These are phyloP conservation scores for Vigna reflexopilosa DNA, from an alignment of 306 rosid species.

Conservation along the genomic window DNA sequence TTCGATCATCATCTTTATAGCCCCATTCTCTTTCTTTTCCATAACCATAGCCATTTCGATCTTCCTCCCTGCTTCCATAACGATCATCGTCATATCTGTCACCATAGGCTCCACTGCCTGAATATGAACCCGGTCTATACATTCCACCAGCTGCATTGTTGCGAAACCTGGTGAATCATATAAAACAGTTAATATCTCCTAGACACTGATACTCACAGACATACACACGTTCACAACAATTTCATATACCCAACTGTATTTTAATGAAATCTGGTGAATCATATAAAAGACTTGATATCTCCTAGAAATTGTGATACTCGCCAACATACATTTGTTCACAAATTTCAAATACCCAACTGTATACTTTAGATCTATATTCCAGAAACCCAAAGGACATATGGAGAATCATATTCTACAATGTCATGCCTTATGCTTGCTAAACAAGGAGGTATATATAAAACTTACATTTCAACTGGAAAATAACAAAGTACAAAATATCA, in stretches of 20 bases:
- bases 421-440: slow-evolving; percentile 12
- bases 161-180: slow-evolving; percentile 73
- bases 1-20: slow-evolving; percentile 77
- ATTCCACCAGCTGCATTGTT: slow-evolving; percentile 72
- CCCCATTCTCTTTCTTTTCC: slow-evolving; percentile 90
- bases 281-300: slow-evolving; percentile 40
- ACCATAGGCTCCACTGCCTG: slow-evolving; percentile 65
- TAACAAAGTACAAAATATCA: slow-evolving; percentile 14
- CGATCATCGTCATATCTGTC: slow-evolving; percentile 88
- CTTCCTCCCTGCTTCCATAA: slow-evolving; percentile 74
- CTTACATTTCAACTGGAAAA: background rate
- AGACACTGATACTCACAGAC: slow-evolving; percentile 25
- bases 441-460: slow-evolving; percentile 10
- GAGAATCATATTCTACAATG: slow-evolving; percentile 3
- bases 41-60: slow-evolving; percentile 69
- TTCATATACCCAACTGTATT: slow-evolving; percentile 21
- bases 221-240: background rate
- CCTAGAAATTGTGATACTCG: slow-evolving; percentile 34
- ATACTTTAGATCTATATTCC: slow-evolving; percentile 30
- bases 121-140: slow-evolving; percentile 76
- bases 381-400: slow-evolving; percentile 24
- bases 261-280: slow-evolving; percentile 65
- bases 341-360: slow-evolving; percentile 24
- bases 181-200: slow-evolving; percentile 38
- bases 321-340: background rate